Evolutionary conservation across 768 basidiomycete genomes (phyloP).

Genomic region (Lentinus brumalis): DNA sequence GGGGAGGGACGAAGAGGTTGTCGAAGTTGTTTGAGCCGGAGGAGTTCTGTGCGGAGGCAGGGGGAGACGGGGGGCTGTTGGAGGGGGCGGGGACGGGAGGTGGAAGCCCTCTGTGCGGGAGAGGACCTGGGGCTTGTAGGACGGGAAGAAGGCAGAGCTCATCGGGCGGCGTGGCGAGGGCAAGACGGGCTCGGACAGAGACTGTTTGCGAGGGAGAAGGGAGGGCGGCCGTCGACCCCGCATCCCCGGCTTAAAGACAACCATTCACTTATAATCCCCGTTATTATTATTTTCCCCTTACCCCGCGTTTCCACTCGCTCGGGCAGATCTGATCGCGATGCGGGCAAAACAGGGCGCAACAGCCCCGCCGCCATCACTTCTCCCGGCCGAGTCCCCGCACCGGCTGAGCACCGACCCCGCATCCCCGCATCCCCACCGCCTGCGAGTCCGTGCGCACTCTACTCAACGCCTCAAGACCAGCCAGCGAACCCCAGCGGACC

Average conservation of each 20-base stretch:
- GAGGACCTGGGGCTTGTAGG: constrained; percentile 57
- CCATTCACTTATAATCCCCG: constrained; percentile 16
- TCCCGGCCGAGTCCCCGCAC: constrained; percentile 21
- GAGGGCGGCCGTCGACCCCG: constrained; percentile 21
- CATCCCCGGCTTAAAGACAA: constrained; percentile 20
- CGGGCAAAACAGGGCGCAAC: constrained; percentile 9
- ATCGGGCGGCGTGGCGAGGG: constrained; percentile 17
- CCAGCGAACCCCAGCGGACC: background rate
- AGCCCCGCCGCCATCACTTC: constrained; percentile 13
- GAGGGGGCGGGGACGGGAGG: constrained; percentile 47
- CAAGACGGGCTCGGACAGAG: background rate
- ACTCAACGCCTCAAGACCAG: constrained; percentile 3
- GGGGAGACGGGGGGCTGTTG: constrained; percentile 32
- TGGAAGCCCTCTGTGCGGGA: constrained; percentile 75
- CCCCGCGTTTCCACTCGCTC: constrained; percentile 13
- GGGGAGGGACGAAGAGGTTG: constrained; percentile 47
- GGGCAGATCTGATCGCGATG: constrained; percentile 7
- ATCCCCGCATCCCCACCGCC: constrained; percentile 9
- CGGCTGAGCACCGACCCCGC: constrained; percentile 17
- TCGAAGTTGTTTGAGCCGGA: constrained; percentile 24
- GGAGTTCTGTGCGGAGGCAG: background rate
- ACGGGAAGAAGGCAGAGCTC: constrained; percentile 29
- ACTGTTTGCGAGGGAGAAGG: background rate
- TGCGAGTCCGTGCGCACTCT: constrained; percentile 1
- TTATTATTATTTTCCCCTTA: constrained; percentile 18